A percentile compares a stretch with the other conserved stretches of the same genome.
Conservation (phyloP, 208 protist species). For the Trypanosoma vivax region DNA sequence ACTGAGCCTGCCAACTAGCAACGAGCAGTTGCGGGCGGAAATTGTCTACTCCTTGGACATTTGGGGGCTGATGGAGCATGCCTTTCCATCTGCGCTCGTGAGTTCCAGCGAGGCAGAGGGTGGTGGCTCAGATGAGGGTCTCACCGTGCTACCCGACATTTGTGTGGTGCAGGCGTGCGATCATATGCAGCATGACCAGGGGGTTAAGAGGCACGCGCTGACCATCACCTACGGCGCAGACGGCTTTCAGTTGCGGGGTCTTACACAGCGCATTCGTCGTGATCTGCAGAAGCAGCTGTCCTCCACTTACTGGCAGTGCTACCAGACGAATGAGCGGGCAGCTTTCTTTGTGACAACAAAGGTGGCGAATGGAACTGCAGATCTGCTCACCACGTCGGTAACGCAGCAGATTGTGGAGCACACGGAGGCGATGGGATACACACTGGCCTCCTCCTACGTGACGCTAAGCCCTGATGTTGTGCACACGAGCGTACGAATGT, state of each 20-base stretch:
- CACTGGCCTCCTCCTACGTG: no score
- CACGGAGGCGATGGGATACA: no score
- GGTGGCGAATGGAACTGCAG: no score
- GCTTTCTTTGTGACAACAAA: no score
- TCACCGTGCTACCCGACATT: conserved; percentile 54
- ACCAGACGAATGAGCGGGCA: no score
- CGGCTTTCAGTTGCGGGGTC: conserved; percentile 66
- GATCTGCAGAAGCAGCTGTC: conserved; percentile 73
- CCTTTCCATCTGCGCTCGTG: conserved; percentile 34
- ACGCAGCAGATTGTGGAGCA: no score
- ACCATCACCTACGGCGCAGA: conserved; percentile 84
- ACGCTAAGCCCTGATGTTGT: no score
- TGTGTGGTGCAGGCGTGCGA: conserved; percentile 85
- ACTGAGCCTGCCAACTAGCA: conserved; percentile 45
- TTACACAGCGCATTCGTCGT: conserved; percentile 61
- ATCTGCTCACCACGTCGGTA: no score
- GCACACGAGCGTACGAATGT: no score
- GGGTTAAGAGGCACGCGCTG: conserved; percentile 82
- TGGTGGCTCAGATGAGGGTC: conserved; percentile 1
- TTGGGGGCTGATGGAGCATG: conserved; percentile 71
- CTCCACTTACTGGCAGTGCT: conserved; percentile 88
- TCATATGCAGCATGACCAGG: conserved; percentile 83
- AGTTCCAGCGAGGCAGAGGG: conserved; percentile 1
- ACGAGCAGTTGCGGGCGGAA: conserved; percentile 64
- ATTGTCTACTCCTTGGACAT: conserved; percentile 50